A percentile compares a stretch with the other conserved stretches of the same genome.
Conservation (phyloP, 352 stramenopile genomes). For the Pythium pyrilobum region DNA sequence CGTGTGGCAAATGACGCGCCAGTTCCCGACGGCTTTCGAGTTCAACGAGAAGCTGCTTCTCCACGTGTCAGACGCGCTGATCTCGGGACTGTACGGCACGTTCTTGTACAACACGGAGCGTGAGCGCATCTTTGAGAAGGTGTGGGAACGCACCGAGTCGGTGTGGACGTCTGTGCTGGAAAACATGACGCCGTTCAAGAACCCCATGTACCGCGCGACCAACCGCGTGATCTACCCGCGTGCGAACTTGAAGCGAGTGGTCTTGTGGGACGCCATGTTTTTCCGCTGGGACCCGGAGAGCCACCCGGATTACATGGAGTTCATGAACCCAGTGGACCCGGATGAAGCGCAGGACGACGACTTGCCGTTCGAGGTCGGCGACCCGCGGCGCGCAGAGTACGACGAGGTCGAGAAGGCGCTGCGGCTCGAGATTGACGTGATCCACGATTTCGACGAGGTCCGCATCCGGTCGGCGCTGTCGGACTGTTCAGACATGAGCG, state of each 20-base stretch:
- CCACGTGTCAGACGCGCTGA: slow-evolving; percentile 72
- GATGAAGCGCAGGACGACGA: slow-evolving; percentile 31
- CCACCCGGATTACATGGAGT: slow-evolving; percentile 85
- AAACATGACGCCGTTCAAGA: slow-evolving; percentile 56
- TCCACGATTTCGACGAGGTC: slow-evolving; percentile 79
- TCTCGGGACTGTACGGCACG: slow-evolving; percentile 74
- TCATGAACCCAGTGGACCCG: slow-evolving; percentile 58
- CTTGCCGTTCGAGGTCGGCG: slow-evolving; percentile 5
- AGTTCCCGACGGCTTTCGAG: slow-evolving; percentile 86
- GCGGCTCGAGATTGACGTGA: slow-evolving; percentile 74
- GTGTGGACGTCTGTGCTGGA: slow-evolving; percentile 81
- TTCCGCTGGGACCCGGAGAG: slow-evolving; percentile 84
- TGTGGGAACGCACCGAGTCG: slow-evolving; percentile 82
- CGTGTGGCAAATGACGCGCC: slow-evolving; percentile 84
- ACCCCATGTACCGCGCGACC: slow-evolving; percentile 69
- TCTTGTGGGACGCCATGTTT: slow-evolving; percentile 84
- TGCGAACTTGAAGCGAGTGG: slow-evolving; percentile 83
- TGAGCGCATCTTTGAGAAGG: slow-evolving; percentile 75
- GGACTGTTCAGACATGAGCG: slow-evolving; percentile 79
- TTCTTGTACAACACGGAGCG: slow-evolving; percentile 86
- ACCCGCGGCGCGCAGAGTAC: slow-evolving; percentile 28
- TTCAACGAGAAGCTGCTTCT: slow-evolving; percentile 87
- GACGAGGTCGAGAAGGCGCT: slow-evolving; percentile 61
- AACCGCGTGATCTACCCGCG: slow-evolving; percentile 80
- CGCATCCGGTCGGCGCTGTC: slow-evolving; percentile 53